These are phyloP conservation scores for Batrachochytrium dendrobatidis DNA, from an alignment of 371 early-diverging fungal genomes.

Conservation along the genomic window DNA sequence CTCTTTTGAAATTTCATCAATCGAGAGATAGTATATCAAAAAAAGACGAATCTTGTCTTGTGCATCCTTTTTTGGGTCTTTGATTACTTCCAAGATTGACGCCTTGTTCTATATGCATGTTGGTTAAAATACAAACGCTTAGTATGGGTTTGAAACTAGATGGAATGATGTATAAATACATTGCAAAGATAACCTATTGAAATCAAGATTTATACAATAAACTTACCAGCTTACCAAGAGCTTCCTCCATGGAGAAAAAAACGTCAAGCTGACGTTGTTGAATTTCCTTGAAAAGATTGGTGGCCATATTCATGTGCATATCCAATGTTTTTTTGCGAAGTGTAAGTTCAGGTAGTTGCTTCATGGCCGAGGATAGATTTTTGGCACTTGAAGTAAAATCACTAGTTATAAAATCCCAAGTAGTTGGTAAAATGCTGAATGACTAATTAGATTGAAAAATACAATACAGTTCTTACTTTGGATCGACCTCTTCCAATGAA, in stretches of 20 bases:
- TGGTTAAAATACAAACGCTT: neutral
- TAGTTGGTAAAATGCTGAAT: conserved; percentile 1
- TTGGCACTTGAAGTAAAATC: conserved; percentile 72
- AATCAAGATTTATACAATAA: neutral
- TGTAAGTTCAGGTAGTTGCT: conserved; percentile 90
- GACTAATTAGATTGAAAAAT: too few species aligned
- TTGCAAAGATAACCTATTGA: neutral
- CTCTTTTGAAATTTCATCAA: conserved; percentile 64
- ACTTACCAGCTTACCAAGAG: conserved; percentile 30
- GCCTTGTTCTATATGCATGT: conserved; percentile 63
- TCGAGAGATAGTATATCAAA: conserved; percentile 70
- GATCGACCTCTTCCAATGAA: conserved; percentile 77
- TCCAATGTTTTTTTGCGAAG: conserved; percentile 92
- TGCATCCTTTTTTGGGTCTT: conserved; percentile 66
- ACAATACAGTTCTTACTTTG: conserved; percentile 41
- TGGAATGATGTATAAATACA: neutral
- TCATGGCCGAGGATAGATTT: conserved; percentile 84
- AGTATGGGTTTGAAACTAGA: neutral
- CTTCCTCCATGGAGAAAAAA: conserved; percentile 91
- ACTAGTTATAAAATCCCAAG: conserved; percentile 12
- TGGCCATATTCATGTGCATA: conserved; percentile 98
- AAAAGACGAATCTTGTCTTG: conserved; percentile 90
- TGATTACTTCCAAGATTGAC: conserved; percentile 71
- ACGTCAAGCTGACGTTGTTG: conserved; percentile 93
- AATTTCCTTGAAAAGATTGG: conserved; percentile 81